Base-by-base conservation (phyloP, 371 early-diverging fungal species). In the Apophysomyces variabilis region DNA sequence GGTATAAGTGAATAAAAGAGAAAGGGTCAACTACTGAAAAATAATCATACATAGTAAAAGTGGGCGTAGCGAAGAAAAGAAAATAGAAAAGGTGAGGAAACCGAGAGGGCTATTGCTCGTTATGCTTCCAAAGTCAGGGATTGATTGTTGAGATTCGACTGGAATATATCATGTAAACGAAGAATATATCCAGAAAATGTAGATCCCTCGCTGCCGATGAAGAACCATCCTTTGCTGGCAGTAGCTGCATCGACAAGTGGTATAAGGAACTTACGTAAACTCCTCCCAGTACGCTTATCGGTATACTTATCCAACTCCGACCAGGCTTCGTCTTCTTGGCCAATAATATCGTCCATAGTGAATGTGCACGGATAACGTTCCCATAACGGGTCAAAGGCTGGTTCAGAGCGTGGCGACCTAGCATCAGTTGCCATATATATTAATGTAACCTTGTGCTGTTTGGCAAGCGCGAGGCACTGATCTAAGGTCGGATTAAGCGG, bases 371-470 rank as follows among this genome's bases (percentile, higher is more conserved):
- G 86, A 60, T 79, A 82, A 38, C 71, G 77, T 18, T 72, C 70
- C 64, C 77, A 85, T 39, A 85, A 57, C 7, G 75, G 71, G 16
- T 72, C 73, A 68, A 84, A 80, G 13, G 78, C 69, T 14, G 69
- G 65, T 60, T 79, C 77, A 26, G 60, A 62, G 46, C 84, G 66
- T 11, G 88, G 85, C 32, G 69, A 69, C 1, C 78, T 68, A 0
- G 82, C 84, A 64, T 88, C 88, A 0, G 88, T 88, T 4, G 88
- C 88, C 67, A 88, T 71, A 60, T 82, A 88, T 41, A 88, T 79
- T 11, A 82, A 56, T 0, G 77, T 73, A 32, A 66, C 64, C 11
- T 73, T 64, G 13, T 69, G 68, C 4, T 56, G n/a, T 38, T 64
- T 68, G 32, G 78, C 70, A n/a, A 76, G 60, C n/a, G 50, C 58